Evolutionary conservation across 768 basidiomycete genomes (phyloP).

Genomic region (Lactifluus echinatus): DNA sequence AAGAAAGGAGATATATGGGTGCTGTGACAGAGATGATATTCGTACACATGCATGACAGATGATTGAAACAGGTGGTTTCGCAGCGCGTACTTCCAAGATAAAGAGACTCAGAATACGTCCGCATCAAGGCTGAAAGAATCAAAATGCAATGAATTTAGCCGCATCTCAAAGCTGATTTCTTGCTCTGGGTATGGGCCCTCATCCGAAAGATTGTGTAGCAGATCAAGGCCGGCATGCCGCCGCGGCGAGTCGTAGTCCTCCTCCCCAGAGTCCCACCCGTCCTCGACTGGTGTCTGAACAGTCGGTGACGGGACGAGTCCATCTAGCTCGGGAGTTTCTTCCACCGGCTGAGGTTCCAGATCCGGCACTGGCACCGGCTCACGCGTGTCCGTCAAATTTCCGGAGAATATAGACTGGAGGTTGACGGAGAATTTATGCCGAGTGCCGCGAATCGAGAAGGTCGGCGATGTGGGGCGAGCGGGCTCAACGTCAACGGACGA

Average conservation of each 20-base stretch:
- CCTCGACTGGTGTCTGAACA: conserved; percentile 4
- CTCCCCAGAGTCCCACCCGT: conserved; percentile 13
- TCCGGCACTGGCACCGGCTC: conserved; percentile 13
- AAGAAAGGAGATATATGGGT: not conserved
- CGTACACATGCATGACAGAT: conserved; percentile 8
- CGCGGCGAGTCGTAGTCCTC: conserved; percentile 17
- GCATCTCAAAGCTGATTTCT: conserved; percentile 53
- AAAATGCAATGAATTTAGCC: conserved; percentile 64
- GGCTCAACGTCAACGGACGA: not conserved
- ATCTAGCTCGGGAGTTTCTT: not conserved
- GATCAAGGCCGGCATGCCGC: conserved; percentile 1
- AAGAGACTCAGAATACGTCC: conserved; percentile 37
- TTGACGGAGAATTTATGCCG: conserved; percentile 28
- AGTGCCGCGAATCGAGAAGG: conserved; percentile 25
- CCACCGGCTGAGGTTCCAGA: conserved; percentile 1
- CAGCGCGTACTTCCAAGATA: not conserved
- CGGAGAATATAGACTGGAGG: conserved; percentile 28
- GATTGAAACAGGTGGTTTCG: not conserved
- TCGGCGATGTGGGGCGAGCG: conserved; percentile 18
- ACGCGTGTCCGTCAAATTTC: not conserved
- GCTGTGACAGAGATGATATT: conserved; percentile 10
- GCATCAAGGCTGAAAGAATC: conserved; percentile 62
- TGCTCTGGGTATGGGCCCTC: conserved; percentile 9
- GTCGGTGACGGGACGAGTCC: not conserved
- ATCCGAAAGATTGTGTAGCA: not conserved